phyloP scores from a whole-genome alignment of 1,284 basidiomycete species.

The Nidula niveotomentosa region DNA sequence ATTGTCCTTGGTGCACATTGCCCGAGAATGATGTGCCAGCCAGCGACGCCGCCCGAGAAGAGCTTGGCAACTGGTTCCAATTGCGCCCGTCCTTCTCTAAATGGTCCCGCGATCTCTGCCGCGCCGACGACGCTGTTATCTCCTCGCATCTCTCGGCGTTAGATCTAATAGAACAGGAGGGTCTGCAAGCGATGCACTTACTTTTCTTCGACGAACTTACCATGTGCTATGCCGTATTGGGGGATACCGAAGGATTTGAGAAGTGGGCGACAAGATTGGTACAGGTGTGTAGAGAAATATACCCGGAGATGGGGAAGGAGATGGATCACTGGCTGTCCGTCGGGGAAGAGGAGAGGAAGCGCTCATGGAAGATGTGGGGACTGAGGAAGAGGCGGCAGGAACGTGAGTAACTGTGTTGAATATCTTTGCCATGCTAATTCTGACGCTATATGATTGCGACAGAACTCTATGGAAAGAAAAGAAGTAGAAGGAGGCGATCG shows the following conservation, averaged over 20 bases:
- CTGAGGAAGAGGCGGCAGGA: slow-evolving; percentile 20
- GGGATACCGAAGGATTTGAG: slow-evolving; percentile 27
- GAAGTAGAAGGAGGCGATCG: neutral
- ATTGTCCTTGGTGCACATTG: slow-evolving; percentile 28
- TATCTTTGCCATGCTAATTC: neutral
- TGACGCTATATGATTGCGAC: neutral
- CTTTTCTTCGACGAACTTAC: slow-evolving; percentile 34
- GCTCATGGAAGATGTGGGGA: slow-evolving; percentile 17
- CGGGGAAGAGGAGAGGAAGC: slow-evolving; percentile 10
- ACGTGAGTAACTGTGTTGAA: slow-evolving; percentile 10
- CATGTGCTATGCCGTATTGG: slow-evolving; percentile 33
- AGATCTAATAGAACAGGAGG: slow-evolving; percentile 31
- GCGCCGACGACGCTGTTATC: slow-evolving; percentile 33
- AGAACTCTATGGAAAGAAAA: neutral
- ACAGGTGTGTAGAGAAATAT: slow-evolving; percentile 19
- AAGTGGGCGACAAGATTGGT: slow-evolving; percentile 25
- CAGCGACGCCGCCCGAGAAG: slow-evolving; percentile 23
- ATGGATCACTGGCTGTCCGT: slow-evolving; percentile 25
- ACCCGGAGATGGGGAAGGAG: slow-evolving; percentile 18
- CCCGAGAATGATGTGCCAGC: slow-evolving; percentile 12
- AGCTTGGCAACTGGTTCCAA: slow-evolving; percentile 24
- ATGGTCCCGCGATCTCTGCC: slow-evolving; percentile 34
- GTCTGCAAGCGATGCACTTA: slow-evolving; percentile 30
- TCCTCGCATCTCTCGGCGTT: slow-evolving; percentile 31
- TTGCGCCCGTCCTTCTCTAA: slow-evolving; percentile 28